A percentile compares a stretch with the other conserved stretches of the same genome.
phyloP scores from a whole-genome alignment of 2,329 filamentous ascomycete species.

The Cercospora berteroae region DNA sequence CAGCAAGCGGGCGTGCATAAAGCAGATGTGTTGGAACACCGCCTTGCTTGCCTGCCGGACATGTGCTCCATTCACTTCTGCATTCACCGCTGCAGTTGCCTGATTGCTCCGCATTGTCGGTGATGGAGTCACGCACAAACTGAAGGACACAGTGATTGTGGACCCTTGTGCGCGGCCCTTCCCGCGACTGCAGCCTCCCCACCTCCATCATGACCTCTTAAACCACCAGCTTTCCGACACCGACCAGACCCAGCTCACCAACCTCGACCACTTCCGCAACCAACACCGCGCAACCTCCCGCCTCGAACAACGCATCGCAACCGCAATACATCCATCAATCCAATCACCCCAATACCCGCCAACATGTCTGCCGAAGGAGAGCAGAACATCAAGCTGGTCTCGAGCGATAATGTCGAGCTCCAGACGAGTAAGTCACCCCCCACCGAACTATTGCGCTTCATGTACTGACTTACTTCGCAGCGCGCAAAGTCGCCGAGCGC shows the following conservation, averaged over 20 bases:
- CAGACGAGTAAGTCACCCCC: slow-evolving; percentile 38
- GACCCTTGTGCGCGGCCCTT: background rate
- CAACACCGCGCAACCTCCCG: slow-evolving; percentile 6
- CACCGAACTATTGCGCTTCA: slow-evolving; percentile 8
- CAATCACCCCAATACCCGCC: slow-evolving; percentile 16
- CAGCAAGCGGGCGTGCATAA: background rate
- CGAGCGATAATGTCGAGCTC: slow-evolving; percentile 48
- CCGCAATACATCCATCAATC: slow-evolving; percentile 14
- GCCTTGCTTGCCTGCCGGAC: background rate
- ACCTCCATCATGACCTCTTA: background rate
- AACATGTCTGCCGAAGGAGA: slow-evolving; percentile 37
- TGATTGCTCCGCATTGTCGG: background rate
- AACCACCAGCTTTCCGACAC: background rate
- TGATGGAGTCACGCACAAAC: background rate
- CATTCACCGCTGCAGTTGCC: background rate
- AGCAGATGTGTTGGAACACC: background rate
- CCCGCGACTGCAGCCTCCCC: slow-evolving; percentile 2
- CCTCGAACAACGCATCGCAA: background rate
- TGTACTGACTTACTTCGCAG: slow-evolving; percentile 40
- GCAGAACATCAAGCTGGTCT: slow-evolving; percentile 45
- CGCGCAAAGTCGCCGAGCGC: slow-evolving; percentile 82
- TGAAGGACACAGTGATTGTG: background rate
- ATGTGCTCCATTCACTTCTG: background rate
- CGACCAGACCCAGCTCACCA: background rate
- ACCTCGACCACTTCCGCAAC: slow-evolving; percentile 9